Conservation (phyloP, 805 yeast genomes). For the Monosporozyma yasuniensis region DNA sequence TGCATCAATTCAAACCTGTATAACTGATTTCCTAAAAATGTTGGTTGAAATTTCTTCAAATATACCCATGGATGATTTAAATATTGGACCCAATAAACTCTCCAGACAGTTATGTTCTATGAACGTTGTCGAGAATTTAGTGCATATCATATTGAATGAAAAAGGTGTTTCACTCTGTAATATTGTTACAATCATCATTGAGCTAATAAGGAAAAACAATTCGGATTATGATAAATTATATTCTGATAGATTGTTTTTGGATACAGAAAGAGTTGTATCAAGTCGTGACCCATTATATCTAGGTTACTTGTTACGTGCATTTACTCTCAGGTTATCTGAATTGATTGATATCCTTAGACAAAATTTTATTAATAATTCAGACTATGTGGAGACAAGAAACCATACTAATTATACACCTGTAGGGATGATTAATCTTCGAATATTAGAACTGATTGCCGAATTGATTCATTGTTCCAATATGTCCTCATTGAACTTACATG, state of each 20-base stretch:
- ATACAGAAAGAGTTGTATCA: conserved; percentile 45
- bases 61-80: conserved; percentile 63
- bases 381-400: conserved; percentile 5
- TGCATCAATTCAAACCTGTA: conserved; percentile 74
- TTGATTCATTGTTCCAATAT: conserved; percentile 94
- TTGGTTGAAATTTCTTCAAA: conserved; percentile 92
- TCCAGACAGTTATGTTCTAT: conserved; percentile 80
- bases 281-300: conserved; percentile 84
- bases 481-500: conserved; percentile 75
- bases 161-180: conserved; percentile 80
- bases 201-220: conserved; percentile 87
- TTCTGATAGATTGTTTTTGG: conserved; percentile 1
- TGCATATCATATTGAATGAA: conserved; percentile 55
- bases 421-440: conserved; percentile 85
- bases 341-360: conserved; percentile 13
- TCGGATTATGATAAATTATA: conserved; percentile 89
- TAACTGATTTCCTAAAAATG: conserved; percentile 90
- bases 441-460: conserved; percentile 90
- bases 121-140: conserved; percentile 49
- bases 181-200: conserved; percentile 88
- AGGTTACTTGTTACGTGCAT: conserved; percentile 69
- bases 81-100: conserved; percentile 89
- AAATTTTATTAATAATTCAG: neutral
- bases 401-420: conserved; percentile 37
- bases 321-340: conserved; percentile 49